These are phyloP conservation scores for Colletotrichum liriopes DNA, from an alignment of 2,329 filamentous ascomycete genomes.

Conservation along the genomic window DNA sequence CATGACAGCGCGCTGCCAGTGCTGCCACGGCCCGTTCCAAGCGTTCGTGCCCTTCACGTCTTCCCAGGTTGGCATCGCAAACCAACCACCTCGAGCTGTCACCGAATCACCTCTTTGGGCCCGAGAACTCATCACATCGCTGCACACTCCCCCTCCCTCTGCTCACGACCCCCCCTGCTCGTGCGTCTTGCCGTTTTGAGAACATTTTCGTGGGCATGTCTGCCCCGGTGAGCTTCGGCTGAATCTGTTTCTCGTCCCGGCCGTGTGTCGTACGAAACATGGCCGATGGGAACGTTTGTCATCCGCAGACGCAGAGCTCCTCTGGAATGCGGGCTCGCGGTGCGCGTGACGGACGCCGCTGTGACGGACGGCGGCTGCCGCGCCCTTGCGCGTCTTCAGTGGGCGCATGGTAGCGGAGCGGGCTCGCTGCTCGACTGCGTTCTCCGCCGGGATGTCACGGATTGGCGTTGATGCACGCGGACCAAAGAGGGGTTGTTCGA, in stretches of 20 bases:
- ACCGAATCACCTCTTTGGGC: slow-evolving; percentile 19
- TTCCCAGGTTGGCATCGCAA: background rate
- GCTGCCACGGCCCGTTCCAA: slow-evolving; percentile 31
- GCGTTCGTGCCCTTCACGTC: slow-evolving; percentile 7
- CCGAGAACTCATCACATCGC: background rate
- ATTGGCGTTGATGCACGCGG: slow-evolving; percentile 15
- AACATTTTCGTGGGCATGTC: background rate
- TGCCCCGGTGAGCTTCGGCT: background rate
- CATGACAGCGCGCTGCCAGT: slow-evolving; percentile 19
- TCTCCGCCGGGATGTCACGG: slow-evolving; percentile 17
- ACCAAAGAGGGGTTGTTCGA: slow-evolving; percentile 17
- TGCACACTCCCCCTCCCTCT: slow-evolving; percentile 29
- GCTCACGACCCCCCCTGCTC: slow-evolving; percentile 14
- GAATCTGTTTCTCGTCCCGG: background rate
- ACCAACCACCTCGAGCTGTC: background rate
- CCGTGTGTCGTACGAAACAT: slow-evolving; percentile 13
- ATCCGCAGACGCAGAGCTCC: background rate
- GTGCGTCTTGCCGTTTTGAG: background rate
- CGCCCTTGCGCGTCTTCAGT: slow-evolving; percentile 4
- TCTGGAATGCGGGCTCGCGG: slow-evolving; percentile 16
- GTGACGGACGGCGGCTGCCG: slow-evolving; percentile 4
- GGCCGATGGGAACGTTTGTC: background rate
- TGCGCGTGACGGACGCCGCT: slow-evolving; percentile 5
- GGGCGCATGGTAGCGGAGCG: background rate
- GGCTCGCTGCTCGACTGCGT: slow-evolving; percentile 2